Base-by-base conservation (phyloP, 1,284 basidiomycete species). In the Fomitopsis pinicola region DNA sequence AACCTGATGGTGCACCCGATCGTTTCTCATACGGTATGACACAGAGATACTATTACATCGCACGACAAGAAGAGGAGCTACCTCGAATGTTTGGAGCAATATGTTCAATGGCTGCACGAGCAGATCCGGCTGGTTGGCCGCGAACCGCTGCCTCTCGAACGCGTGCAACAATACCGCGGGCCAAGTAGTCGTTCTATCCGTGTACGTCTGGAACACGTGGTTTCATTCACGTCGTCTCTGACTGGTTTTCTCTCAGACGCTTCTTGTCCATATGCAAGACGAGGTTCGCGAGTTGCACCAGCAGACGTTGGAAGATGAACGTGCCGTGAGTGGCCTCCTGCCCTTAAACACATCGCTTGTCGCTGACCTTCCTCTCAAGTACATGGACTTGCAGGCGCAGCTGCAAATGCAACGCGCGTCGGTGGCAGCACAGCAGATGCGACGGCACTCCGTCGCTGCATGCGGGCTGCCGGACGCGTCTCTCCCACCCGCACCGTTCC, bases 11-110 rank as follows among this genome's bases (percentile, higher is more conserved):
- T n/a, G 10, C 3, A 22, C 19, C 22, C 15, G 17, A 22, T 5
- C 36, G 10, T 38, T 33, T 22, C 17, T 26, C 0, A 38, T 58
- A 44, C 54, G 35, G 5, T 58, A n/a, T 10, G 22, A 7, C 12
- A 12, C 55, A 88, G 86, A 0, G 88, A 89, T 59, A 78, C 78
- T 15, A 87, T 91, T 60, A 86, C 88, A 3, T 86, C 86, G 6
- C 89, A 91, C 67, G 88, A 91, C 67, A 89, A 89, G 70, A 91
- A 90, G 67, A 75, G 88, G 1, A 80, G 86, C 63, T 89, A 90
- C 67, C 77, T 91, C 28, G 86, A 88, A 67, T 87, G 85, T 66
- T 72, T 91, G 5, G 88, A 91, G 66, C 80, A 86, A 60, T 91
- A 91, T 69, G 81, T 89, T 19, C 67, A 80, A 26, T 88, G 83